Evolutionary conservation across 331 rosid species (phyloP), one percentile per base, ranked within the genome.

Genomic region (Saraca asoca): DNA sequence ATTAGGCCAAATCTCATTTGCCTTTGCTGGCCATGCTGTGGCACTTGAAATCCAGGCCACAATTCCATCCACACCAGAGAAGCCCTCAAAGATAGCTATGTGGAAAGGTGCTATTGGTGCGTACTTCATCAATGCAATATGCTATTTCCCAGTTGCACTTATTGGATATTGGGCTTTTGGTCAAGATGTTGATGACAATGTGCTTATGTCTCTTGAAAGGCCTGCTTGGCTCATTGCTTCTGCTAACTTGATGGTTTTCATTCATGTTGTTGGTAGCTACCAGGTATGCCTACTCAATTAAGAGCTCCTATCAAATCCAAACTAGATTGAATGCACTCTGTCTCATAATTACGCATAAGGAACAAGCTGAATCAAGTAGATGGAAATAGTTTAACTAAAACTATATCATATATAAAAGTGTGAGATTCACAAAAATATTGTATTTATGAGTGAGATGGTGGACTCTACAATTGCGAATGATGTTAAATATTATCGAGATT

Each of bases 221-320:
- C 97, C 97, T 11, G 66, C 80, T 0, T 86, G 97, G 97, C 95
- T 91, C 52, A 88, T 85, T 64, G 96, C 96, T 14, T 82, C 97
- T n/a, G 97, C 97, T 58, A 91, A 91, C 74, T 82, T 93, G 61
- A 90, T 93, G 98, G 98, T 93, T 5, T 92, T 93, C 62, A 50
- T 90, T 64, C 98, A 93, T 56, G 95, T 90, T 20, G 80, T 93
- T 58, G 95, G 96, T 42, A 93, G 96, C 83, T 93, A 87, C 77
- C 96, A 93, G 91, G 96, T 91, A 58, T 9, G 13, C 12, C 42
- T 12, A 2, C 62, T 46, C 46, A 59, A 60, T 39, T 11, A 18
- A 41, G 58, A 66, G n/a, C 31, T 31, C 31, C 14, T 14, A 51
- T 24, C 19, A 2, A 51, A 7, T n/a, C 7, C 9, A 58, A 17